Base-by-base conservation (phyloP, 2,329 filamentous ascomycete species). In the Scleromitrula shiraiana region DNA sequence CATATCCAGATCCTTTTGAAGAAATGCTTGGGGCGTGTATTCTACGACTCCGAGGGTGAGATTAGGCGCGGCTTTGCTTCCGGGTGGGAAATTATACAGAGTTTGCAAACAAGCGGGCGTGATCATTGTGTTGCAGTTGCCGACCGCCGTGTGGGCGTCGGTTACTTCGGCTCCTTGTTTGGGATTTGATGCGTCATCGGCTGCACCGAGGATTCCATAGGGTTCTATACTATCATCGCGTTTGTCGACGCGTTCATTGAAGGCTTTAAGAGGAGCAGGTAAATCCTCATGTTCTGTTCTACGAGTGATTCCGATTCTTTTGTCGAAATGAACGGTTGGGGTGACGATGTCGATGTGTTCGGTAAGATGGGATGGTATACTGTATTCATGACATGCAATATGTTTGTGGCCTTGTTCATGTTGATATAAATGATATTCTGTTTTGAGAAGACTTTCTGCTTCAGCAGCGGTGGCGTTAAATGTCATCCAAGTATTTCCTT, bases 21-120 rank as follows among this genome's bases (percentile, higher is more conserved):
- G 64, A 56, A 77, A 78, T 22, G 73, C 70, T 56, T 78, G 72
- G 15, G 71, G 69, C 15, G 68, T 74, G 54, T 75, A 76, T 56
- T 79, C 75, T 22, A 77, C 74, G 19, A 79, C 71, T 19, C 73
- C 75, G 14, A 75, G 67, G 44, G 68, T 71, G 57, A 78, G 78
- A 59, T 70, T 69, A 15, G 29, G 45, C 9, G 52, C 51, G 15
- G 64, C 60, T 7, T 62, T 62, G 3, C 58, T 62, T 12, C 67
- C 68, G 12, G 65, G 55, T 14, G 74, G 68, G 41, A 71, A 68
- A 3, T 65, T 58, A 55, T 78, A 79, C 19, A 79, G 62, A 5
- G 73, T 73, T 43, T 69, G 69, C 42, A 79, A 67, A 55, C 78
- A 82, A 35, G 70, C 69, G 0, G 77, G 75, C 0, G 76, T 80